Evolutionary conservation across 2,329 filamentous ascomycete genomes (phyloP), one percentile per base, ranked within the genome.

Genomic region (Pyricularia grisea): DNA sequence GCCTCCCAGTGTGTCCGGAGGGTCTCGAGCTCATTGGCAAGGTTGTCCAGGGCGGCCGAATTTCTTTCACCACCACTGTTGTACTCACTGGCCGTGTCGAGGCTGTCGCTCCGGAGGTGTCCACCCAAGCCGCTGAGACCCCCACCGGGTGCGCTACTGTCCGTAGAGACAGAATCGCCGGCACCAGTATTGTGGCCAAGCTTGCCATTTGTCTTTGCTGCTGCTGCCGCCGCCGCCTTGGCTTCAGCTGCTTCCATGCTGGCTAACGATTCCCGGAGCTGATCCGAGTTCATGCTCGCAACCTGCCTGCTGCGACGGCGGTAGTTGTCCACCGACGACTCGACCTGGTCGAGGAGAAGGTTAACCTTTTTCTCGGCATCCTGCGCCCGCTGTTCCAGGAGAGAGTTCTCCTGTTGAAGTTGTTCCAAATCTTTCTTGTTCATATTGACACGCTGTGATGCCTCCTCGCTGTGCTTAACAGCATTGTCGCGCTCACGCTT

Each of bases 301-400:
- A 78, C 78, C 72, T 88, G 85, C 58, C 89, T 85, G 73, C 87
- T 90, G 70, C 87, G 93, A 60, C 95, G 91, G 69, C 95, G 91
- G 79, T 98, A 98, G 77, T 92, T 97, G 79, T 95, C 94, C 20
- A 99, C 95, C 4, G 93, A 97, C 60, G 89, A 88, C 78, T 97
- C 94, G 55, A 99, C 94, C 76, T 98, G 94, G 77, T 98, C 93
- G 14, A 99, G 88, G 67, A 99, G 88, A 75, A 97, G 87, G 36
- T 92, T 92, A 27, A 99, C 95, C 76, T 97, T 97, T 72, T 92
- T 89, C 81, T 99, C 95, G 0, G 95, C 95, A 77, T 97, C 94
- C 67, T 88, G 84, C 6, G 94, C 94, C 63, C 94, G 91, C 73
- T 88, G 88, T 77, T 98, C 94, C 3, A 99, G 87, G 50, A 90